Evolutionary conservation across 2,329 filamentous ascomycete genomes (phyloP).

Genomic region (Leptographium lundbergii): DNA sequence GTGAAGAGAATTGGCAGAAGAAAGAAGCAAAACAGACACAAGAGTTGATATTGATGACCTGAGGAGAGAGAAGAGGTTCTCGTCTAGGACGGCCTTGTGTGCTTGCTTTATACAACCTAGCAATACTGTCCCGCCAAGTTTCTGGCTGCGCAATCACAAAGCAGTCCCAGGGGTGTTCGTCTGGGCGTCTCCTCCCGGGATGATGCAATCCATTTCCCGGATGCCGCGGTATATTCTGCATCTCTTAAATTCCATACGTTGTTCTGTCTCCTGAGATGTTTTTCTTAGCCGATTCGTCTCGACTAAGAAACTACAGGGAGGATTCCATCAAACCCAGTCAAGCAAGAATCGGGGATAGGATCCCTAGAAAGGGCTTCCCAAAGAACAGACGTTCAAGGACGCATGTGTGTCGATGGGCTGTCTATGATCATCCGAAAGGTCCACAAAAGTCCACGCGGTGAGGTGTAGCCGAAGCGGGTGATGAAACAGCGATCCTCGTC

Average conservation of each 20-base stretch:
- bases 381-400: neutral
- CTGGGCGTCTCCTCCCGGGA: neutral
- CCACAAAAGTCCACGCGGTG: neutral
- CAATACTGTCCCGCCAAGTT: neutral
- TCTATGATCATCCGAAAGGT: neutral
- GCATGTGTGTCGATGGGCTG: neutral
- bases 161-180: neutral
- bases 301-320: neutral
- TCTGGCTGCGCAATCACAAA: neutral
- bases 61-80: neutral
- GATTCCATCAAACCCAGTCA: neutral
- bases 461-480: neutral
- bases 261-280: neutral
- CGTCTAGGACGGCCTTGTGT: neutral
- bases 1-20: neutral
- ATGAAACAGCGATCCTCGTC: neutral
- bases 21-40: neutral
- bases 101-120: neutral
- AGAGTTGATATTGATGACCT: neutral
- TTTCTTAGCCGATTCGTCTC: neutral
- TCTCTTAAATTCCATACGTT: neutral
- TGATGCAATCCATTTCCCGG: neutral
- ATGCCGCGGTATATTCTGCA: neutral
- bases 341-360: neutral
- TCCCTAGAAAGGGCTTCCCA: neutral